Conservation (phyloP, 495 filamentous ascomycete species). For the Hypoxylon subgilvum region DNA sequence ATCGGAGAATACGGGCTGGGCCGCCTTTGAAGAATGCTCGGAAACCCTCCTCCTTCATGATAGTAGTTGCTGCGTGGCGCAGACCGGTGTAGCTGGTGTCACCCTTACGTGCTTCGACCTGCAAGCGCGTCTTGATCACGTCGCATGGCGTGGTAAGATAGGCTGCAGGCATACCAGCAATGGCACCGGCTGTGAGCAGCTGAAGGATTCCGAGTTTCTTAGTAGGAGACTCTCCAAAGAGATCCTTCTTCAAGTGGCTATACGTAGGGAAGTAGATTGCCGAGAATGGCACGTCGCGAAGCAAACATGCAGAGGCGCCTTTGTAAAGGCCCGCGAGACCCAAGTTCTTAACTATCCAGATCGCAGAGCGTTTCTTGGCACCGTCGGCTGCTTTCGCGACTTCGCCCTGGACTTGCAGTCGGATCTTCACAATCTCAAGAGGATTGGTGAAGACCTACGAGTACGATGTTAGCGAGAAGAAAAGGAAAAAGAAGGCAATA, state of each 20-base stretch:
- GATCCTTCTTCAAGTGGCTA: slow-evolving; percentile 88
- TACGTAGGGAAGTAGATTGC: slow-evolving; percentile 99
- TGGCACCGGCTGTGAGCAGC: slow-evolving; percentile 91
- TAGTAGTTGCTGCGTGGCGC: slow-evolving; percentile 82
- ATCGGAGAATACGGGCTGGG: slow-evolving; percentile 89
- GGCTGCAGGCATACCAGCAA: slow-evolving; percentile 97
- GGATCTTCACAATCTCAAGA: slow-evolving; percentile 98
- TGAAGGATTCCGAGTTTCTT: slow-evolving; percentile 92
- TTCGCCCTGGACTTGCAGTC: slow-evolving; percentile 96
- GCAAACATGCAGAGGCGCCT: slow-evolving; percentile 92
- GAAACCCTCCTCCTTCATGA: slow-evolving; percentile 90
- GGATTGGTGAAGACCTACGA: slow-evolving; percentile 91
- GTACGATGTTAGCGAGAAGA: slow-evolving; percentile 23
- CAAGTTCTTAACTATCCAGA: slow-evolving; percentile 96
- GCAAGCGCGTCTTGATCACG: slow-evolving; percentile 97
- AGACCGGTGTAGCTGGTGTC: slow-evolving; percentile 84
- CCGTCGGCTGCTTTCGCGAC: slow-evolving; percentile 87
- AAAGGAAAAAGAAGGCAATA: not conserved
- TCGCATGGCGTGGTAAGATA: slow-evolving; percentile 98
- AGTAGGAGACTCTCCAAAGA: slow-evolving; percentile 87
- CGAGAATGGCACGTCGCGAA: slow-evolving; percentile 96
- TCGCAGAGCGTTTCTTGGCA: slow-evolving; percentile 82
- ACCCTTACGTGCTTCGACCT: slow-evolving; percentile 95
- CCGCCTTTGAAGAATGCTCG: slow-evolving; percentile 98
- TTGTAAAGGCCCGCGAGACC: slow-evolving; percentile 97